Percentiles rank a stretch among this genome's conserved stretches.
These are phyloP conservation scores for Suillus variegatus DNA, from an alignment of 768 basidiomycete species.

Conservation along the genomic window DNA sequence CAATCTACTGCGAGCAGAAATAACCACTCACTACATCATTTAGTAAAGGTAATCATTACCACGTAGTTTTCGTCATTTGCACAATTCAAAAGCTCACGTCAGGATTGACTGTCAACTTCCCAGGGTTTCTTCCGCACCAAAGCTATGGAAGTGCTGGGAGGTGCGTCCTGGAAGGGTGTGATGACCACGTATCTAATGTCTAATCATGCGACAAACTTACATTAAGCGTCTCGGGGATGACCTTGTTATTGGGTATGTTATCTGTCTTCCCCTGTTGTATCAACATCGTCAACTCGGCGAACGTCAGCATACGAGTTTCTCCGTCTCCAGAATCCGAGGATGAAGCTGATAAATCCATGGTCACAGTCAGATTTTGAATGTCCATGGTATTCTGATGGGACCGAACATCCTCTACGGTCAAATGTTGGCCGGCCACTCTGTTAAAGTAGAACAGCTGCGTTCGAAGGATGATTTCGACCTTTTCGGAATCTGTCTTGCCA, in stretches of 20 bases:
- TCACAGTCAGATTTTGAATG: constrained; percentile 3
- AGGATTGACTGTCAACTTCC: constrained; percentile 41
- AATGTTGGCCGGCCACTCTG: constrained; percentile 36
- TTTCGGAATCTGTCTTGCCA: constrained; percentile 37
- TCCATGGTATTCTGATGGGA: constrained; percentile 14
- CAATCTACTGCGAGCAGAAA: neutral
- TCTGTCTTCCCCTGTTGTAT: constrained; percentile 73
- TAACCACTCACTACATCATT: neutral
- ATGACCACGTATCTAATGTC: neutral
- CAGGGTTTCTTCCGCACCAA: constrained; percentile 65
- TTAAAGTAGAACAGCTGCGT: constrained; percentile 77
- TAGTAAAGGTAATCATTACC: neutral
- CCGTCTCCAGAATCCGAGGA: constrained; percentile 11
- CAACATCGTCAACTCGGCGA: constrained; percentile 67
- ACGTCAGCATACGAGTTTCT: constrained; percentile 54
- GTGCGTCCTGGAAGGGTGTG: constrained; percentile 42
- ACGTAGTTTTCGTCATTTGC: neutral
- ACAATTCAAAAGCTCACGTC: constrained; percentile 12
- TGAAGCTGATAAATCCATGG: constrained; percentile 8
- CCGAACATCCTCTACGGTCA: constrained; percentile 32
- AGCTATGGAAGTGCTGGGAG: constrained; percentile 58
- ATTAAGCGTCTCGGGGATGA: constrained; percentile 66
- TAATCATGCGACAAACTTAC: constrained; percentile 40
- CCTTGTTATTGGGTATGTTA: constrained; percentile 77
- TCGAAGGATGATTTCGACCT: constrained; percentile 49